A percentile compares a stretch with the other conserved stretches of the same genome.
Evolutionary conservation across 768 basidiomycete genomes (phyloP).

Genomic region (Amanita exitialis): DNA sequence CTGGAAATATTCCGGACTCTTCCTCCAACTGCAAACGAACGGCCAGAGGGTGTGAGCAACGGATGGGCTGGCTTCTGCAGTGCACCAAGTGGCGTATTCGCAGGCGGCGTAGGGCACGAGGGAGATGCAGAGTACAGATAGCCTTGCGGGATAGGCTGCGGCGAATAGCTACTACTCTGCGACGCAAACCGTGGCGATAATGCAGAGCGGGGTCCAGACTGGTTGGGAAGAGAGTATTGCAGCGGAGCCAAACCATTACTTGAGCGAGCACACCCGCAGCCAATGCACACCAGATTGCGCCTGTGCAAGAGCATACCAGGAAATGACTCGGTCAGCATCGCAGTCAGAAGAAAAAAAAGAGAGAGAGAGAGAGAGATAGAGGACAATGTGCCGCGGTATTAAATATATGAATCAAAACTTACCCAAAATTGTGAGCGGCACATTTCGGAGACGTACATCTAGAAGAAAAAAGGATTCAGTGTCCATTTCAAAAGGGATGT

Average conservation of each 20-base stretch:
- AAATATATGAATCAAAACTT: conserved; percentile 23
- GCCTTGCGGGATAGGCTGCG: conserved; percentile 3
- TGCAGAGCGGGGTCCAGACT: conserved; percentile 9
- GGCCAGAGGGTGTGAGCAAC: conserved; percentile 75
- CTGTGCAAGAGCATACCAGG: conserved; percentile 47
- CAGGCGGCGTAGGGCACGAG: conserved; percentile 11
- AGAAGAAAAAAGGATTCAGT: conserved; percentile 11
- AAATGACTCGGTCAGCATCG: conserved; percentile 36
- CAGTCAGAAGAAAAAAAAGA: too few relatives aligned
- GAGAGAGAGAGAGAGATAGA: too few relatives aligned
- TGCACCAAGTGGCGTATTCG: conserved; percentile 9
- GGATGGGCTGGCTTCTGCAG: conserved; percentile 44
- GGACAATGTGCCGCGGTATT: too few relatives aligned
- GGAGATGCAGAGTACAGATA: too few relatives aligned
- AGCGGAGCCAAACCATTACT: conserved; percentile 16
- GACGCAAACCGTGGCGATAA: conserved; percentile 23
- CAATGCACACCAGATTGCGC: conserved; percentile 69
- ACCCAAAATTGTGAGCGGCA: conserved; percentile 83
- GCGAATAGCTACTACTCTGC: conserved; percentile 6
- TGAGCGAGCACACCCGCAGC: conserved; percentile 58
- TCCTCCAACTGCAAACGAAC: conserved; percentile 66
- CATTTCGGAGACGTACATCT: conserved; percentile 65
- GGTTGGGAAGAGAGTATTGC: conserved; percentile 10
- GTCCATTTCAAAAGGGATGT: conserved; percentile 11
- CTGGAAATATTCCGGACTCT: conserved; percentile 70